Evolutionary conservation across 2,329 filamentous ascomycete species (phyloP), one percentile per base, ranked within the genome.

Genomic region (Pleoardoris graminearum): DNA sequence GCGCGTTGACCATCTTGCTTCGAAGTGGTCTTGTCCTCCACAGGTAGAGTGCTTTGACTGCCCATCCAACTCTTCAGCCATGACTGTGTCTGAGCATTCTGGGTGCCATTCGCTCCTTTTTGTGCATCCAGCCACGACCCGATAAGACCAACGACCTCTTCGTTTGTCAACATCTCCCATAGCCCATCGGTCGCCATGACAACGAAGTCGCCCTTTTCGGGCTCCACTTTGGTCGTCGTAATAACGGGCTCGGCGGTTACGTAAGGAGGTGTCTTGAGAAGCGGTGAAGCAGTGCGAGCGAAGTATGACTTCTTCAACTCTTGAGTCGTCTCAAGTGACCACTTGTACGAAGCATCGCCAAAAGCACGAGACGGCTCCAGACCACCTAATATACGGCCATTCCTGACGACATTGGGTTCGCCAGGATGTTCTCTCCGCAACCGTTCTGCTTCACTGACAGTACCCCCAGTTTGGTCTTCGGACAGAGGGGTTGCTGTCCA

Each of bases 151-250:
- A 99, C 89, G 1, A 97, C 94, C 77, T 99, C 94, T 70, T 99
- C 94, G 66, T 97, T 99, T 42, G 91, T 97, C 56, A 99, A 81
- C 94, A 97, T 97, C 76, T 99, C 94, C 94, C 94, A 99, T 0
- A 99, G 81, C 3, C 94, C 94, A 70, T 99, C 94, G 0, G 94
- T 97, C 19, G 94, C 94, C 80, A 99, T 87, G 56, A 99, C 93
- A 11, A 99, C 81, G 66, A 99, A 99, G 70, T 99, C 94, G 39
- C 93, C 92, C 57, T 90, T 90, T 48, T 90, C 85, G 1, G 94
- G 94, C 63, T 93, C 82, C 47, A 99, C 87, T 72, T 94, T 88
- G 39, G 93, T 97, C 1, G 91, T 96, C 0, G 93, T 97, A 48
- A 99, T 85, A 19, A 97, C 82, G 2, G 94, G 94, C 75, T 99